phyloP scores from a whole-genome alignment of 208 protist genomes.

The Wallacemonas sp. region DNA sequence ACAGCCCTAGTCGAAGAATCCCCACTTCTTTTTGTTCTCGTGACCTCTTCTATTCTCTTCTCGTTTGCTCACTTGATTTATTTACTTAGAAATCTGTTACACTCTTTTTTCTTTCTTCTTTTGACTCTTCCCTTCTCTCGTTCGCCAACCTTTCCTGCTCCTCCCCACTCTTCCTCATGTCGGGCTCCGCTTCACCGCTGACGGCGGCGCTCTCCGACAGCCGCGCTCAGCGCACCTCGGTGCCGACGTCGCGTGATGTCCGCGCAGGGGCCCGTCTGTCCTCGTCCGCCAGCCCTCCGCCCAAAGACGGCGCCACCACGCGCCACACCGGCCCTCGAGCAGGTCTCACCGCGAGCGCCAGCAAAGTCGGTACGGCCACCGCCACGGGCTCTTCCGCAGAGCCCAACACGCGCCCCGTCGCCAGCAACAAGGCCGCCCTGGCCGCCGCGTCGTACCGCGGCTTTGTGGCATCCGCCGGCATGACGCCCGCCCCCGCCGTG shows the following conservation, averaged over 20 bases:
- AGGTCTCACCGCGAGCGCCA: no score
- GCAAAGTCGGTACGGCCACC: not conserved
- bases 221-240: not conserved
- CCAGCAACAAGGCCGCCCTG: slow-evolving; percentile 5
- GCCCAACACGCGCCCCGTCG: not conserved
- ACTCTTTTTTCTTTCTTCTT: no score
- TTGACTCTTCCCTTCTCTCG: not conserved
- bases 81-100: no score
- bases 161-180: slow-evolving; percentile 10
- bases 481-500: not conserved
- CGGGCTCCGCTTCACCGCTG: slow-evolving; percentile 7
- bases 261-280: not conserved
- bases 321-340: no score
- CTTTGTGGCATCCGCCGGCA: not conserved
- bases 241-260: not conserved
- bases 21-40: no score
- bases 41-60: no score
- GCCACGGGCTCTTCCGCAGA: not conserved
- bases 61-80: no score
- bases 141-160: slow-evolving; percentile 10
- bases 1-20: no score
- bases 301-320: no score
- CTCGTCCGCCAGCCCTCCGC: not conserved
- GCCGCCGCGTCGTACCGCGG: not conserved
- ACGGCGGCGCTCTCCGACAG: not conserved